Evolutionary conservation across 495 filamentous ascomycete genomes (phyloP), one percentile per base, ranked within the genome.

Genomic region (Filosporella fistucella): DNA sequence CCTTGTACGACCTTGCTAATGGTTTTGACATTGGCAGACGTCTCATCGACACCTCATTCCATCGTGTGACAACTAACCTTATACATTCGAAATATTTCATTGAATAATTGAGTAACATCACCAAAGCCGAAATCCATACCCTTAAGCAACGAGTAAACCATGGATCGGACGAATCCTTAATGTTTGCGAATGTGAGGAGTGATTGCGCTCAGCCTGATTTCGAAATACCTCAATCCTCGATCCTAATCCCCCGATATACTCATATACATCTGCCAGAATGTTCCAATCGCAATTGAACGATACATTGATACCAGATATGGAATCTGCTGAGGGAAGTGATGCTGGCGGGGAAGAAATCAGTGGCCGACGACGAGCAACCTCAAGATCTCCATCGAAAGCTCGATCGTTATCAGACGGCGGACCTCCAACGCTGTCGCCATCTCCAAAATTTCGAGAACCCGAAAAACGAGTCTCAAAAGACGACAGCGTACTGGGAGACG

Each of bases 401-500:
- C 57, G 49, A 7, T 57, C 54, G 18, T 37, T 60, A 22, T 60
- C 58, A 30, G 74, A 72, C 34, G 67, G 71, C 42, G 69, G 63
- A 11, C 68, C 63, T n/a, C 62, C 71, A 22, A 66, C 68, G 34
- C 64, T 85, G n/a, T 81, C 78, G 2, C 82, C 85, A 12, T 85
- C 84, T 6, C 85, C 84, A 6, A 77, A 76, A 52, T 81, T 88
- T 44, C 67, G 70, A 49, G 82, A 84, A 52, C 61, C 68, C 5
- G 58, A 64, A 6, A 65, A 69, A n/a, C 68, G 66, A 24, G 67
- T 68, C 16, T 81, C 86, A 46, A 91, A 93, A 68, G 91, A 96
- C 72, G 91, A 96, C 59, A 84, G 80, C 56, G 76, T 76, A 40
- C 68, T 88, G 20, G 64, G 67, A 40, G 68, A 69, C 9, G 72